Evolutionary conservation across 352 stramenopile genomes (phyloP).

Genomic region (Phytophthora agathidicida): DNA sequence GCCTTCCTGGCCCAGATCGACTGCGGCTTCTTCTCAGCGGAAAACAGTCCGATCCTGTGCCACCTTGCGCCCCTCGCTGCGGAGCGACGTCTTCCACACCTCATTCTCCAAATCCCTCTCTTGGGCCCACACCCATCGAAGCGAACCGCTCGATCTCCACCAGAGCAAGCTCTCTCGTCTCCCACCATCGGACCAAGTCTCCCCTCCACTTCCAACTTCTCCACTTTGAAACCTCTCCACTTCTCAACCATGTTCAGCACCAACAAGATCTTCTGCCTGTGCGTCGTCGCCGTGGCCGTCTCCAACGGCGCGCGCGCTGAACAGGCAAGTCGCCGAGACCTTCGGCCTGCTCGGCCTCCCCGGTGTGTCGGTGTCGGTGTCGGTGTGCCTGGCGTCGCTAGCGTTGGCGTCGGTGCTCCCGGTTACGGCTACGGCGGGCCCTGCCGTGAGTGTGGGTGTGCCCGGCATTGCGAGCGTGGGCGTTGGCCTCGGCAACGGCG

Average conservation of each 20-base stretch:
- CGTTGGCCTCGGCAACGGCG: conserved; percentile 1
- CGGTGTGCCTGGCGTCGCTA: conserved; percentile 5
- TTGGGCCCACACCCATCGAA: conserved; percentile 1
- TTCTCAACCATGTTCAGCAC: conserved; percentile 17
- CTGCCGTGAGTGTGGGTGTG: background rate
- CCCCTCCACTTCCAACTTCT: background rate
- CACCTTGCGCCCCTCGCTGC: no score
- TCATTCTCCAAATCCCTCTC: conserved; percentile 13
- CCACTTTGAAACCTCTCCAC: no score
- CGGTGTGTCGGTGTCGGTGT: conserved; percentile 5
- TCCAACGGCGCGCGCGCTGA: conserved; percentile 2
- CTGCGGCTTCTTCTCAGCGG: no score
- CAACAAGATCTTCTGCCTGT: conserved; percentile 14
- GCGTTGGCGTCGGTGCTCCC: conserved; percentile 5
- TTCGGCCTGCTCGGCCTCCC: conserved; percentile 9
- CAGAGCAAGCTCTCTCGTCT: conserved; percentile 10
- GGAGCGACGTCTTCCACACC: background rate
- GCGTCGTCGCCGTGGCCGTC: background rate
- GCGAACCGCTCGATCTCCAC: conserved; percentile 5
- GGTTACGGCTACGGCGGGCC: conserved; percentile 1
- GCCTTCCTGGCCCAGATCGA: no score
- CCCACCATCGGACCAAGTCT: no score
- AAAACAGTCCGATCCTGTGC: no score
- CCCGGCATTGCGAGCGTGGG: background rate
- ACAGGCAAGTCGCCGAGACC: conserved; percentile 1